Conservation (phyloP, 768 basidiomycete genomes). For the Macrolepiota dolichaula region DNA sequence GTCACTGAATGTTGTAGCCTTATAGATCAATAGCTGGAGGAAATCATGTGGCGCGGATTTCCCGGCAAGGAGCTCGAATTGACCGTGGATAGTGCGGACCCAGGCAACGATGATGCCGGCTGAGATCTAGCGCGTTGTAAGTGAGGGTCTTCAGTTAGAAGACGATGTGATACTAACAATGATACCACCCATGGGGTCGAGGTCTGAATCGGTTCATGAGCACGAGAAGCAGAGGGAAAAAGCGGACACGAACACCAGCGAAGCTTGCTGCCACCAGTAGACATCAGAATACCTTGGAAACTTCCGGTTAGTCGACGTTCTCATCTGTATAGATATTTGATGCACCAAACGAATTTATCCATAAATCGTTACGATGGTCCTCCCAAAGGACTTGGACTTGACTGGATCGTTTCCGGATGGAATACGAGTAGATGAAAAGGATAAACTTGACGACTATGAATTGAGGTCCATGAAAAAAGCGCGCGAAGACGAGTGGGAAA, state of each 20-base stretch:
- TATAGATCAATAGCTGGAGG: slow-evolving; percentile 88
- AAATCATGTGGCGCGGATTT: slow-evolving; percentile 92
- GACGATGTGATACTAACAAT: slow-evolving; percentile 44
- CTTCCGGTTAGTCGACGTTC: not conserved
- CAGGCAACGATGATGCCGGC: slow-evolving; percentile 78
- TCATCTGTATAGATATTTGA: slow-evolving; percentile 13
- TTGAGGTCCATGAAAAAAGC: not conserved
- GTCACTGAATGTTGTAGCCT: slow-evolving; percentile 83
- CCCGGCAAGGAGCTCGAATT: slow-evolving; percentile 88
- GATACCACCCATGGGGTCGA: slow-evolving; percentile 78
- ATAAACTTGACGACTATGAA: slow-evolving; percentile 72
- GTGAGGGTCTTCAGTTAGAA: not conserved
- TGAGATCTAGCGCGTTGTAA: slow-evolving; percentile 51
- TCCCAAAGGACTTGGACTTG: slow-evolving; percentile 97
- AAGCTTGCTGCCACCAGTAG: slow-evolving; percentile 75
- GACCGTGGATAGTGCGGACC: slow-evolving; percentile 68
- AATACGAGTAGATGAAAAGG: slow-evolving; percentile 84
- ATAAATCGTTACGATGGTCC: slow-evolving; percentile 93
- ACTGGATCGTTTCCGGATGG: slow-evolving; percentile 76
- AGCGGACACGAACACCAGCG: slow-evolving; percentile 65
- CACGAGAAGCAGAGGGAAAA: slow-evolving; percentile 1
- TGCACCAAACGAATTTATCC: slow-evolving; percentile 75
- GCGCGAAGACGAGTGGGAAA: not conserved
- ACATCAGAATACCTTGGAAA: slow-evolving; percentile 71
- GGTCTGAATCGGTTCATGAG: slow-evolving; percentile 33